Evolutionary conservation across 2,329 filamentous ascomycete genomes (phyloP).

Genomic region (Cladophialophora carrionii): DNA sequence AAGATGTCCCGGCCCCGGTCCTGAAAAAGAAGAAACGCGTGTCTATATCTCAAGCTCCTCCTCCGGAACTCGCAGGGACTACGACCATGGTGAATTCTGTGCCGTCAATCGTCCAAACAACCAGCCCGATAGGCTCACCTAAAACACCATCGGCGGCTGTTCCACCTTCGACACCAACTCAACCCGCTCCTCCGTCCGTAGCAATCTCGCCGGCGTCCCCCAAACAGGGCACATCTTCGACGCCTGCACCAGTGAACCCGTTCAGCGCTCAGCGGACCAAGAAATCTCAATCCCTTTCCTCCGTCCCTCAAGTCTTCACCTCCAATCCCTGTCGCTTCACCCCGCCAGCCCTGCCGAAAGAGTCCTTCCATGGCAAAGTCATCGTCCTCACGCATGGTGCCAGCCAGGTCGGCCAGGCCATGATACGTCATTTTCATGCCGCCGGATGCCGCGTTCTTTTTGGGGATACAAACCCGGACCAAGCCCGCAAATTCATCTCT

Average conservation of each 20-base stretch:
- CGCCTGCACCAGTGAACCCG: constrained; percentile 23
- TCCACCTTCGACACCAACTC: constrained; percentile 7
- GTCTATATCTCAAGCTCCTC: constrained; percentile 19
- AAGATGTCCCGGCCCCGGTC: constrained; percentile 16
- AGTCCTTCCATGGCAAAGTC: constrained; percentile 35
- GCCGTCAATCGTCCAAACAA: constrained; percentile 9
- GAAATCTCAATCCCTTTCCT: constrained; percentile 30
- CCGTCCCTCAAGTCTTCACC: constrained; percentile 16
- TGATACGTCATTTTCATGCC: constrained; percentile 47
- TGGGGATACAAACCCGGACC: constrained; percentile 47
- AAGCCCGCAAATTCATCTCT: constrained; percentile 37
- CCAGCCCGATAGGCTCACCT: constrained; percentile 17
- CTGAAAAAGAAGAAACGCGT: constrained; percentile 34
- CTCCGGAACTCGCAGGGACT: constrained; percentile 10
- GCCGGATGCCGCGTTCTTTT: constrained; percentile 50
- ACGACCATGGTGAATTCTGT: constrained; percentile 22
- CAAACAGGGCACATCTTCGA: constrained; percentile 13
- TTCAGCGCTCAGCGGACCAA: constrained; percentile 28
- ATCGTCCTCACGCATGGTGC: constrained; percentile 40
- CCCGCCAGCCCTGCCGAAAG: constrained; percentile 27
- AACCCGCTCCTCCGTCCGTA: background rate
- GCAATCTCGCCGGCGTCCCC: constrained; percentile 18
- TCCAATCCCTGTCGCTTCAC: constrained; percentile 35
- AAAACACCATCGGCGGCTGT: constrained; percentile 5
- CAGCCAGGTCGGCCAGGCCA: constrained; percentile 51